Evolutionary conservation across 2,329 filamentous ascomycete species (phyloP), one percentile per base, ranked within the genome.

Genomic region (Penicillium sclerotigenum): DNA sequence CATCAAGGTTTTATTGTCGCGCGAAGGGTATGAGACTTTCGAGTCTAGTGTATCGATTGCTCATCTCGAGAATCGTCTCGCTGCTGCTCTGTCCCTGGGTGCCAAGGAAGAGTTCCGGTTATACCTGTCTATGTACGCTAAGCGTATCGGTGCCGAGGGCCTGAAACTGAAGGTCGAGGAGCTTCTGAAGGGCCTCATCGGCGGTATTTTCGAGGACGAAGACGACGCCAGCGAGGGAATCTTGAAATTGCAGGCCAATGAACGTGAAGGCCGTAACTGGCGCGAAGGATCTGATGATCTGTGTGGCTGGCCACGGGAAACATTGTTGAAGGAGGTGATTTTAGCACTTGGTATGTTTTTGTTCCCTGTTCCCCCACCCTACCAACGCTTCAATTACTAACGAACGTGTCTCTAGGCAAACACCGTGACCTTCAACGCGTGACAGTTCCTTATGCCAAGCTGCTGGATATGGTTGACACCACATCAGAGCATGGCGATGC

Each of bases 71-170:
- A 97, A 97, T 68, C 85, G 95, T 37, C 87, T 99, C 43, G 93
- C 94, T 2, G 95, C 91, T 4, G 90, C 94, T 0, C 77, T 95
- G 69, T 88, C 90, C 57, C 79, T 99, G 0, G 90, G 88, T 4
- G 88, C 94, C 0, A 88, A 86, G 65, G 92, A 97, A 56, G 94
- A 99, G 71, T 99, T 97, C 76, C 86, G 91, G 55, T 80, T 96
- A 1, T 97, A 97, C 68, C 79, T 99, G n/a, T 88, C 91, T 68
- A 97, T 97, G 91, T 99, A 99, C 68, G 93, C 92, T 4, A 97
- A 97, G 77, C 87, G 94, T 0, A 83, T 99, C 6, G 94, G 94
- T 1, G 91, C 91, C 0, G 95, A 99, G 73, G 91, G 91, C 0
- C 78, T 93, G 49, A 86, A 88, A 64, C 82, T 85, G 54, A 99